These are phyloP conservation scores for Leishmania arabica DNA, from an alignment of 208 protist species.

Conservation along the genomic window DNA sequence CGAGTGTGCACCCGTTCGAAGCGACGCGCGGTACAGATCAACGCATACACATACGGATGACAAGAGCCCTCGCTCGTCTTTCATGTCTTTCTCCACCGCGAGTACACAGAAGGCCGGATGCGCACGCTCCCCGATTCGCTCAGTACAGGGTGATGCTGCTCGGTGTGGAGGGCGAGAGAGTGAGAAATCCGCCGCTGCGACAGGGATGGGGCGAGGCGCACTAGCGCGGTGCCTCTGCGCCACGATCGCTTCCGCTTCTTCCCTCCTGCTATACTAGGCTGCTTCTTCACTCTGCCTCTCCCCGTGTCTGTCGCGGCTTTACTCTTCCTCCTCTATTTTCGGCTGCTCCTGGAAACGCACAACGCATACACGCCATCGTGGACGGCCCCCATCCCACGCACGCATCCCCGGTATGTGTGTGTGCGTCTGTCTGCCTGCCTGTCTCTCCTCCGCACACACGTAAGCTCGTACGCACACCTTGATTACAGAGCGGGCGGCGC, in stretches of 20 bases:
- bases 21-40: background rate
- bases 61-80: background rate
- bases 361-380: background rate
- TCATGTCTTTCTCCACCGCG: background rate
- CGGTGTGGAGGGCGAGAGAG: background rate
- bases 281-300: background rate
- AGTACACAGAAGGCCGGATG: background rate
- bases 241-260: background rate
- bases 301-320: background rate
- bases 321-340: background rate
- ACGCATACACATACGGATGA: background rate
- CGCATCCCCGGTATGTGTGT: background rate
- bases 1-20: no score
- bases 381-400: background rate
- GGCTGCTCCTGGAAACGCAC: background rate
- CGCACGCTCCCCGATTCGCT: background rate
- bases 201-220: background rate
- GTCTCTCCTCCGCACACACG: background rate
- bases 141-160: background rate
- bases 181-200: background rate
- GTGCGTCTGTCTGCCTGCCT: background rate
- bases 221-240: background rate
- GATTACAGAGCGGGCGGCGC: background rate
- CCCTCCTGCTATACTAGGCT: background rate
- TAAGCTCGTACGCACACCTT: background rate